These are phyloP conservation scores for Debaryomyces nepalensis DNA, from an alignment of 1,139 yeast genomes.

Conservation along the genomic window DNA sequence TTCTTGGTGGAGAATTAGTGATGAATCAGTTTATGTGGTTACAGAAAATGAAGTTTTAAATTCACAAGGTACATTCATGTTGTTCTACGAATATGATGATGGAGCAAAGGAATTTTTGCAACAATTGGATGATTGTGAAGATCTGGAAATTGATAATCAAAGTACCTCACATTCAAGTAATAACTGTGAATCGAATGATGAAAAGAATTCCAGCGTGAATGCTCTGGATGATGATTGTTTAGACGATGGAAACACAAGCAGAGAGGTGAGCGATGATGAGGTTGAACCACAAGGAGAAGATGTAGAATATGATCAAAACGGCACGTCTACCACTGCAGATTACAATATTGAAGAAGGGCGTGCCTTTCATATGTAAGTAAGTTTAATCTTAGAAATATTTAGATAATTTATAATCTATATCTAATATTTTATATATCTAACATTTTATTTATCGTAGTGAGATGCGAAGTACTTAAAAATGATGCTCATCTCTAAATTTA, in stretches of 20 bases:
- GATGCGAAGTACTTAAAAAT: background rate
- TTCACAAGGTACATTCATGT: constrained; percentile 90
- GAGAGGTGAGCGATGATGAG: constrained; percentile 22
- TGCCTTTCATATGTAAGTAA: constrained; percentile 27
- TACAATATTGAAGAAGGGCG: constrained; percentile 27
- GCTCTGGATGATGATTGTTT: background rate
- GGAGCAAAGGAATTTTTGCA: constrained; percentile 40
- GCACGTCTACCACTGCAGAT: constrained; percentile 8
- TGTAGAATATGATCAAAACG: background rate
- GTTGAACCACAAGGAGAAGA: constrained; percentile 25
- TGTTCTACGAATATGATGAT: constrained; percentile 72
- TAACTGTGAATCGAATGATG: constrained; percentile 12
- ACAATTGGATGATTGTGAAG: constrained; percentile 37
- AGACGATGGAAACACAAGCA: too few relatives aligned
- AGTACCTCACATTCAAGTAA: background rate
- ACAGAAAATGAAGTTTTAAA: constrained; percentile 77
- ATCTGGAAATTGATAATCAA: constrained; percentile 15
- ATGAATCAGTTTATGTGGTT: constrained; percentile 82
- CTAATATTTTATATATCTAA: too few relatives aligned
- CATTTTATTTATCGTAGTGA: too few relatives aligned
- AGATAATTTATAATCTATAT: background rate
- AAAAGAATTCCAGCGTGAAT: background rate
- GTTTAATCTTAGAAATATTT: background rate
- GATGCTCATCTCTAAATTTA: constrained; percentile 7
- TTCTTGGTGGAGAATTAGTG: constrained; percentile 94